Evolutionary conservation across 257 asterid genomes (phyloP).

Genomic region (Solanum pimpinellifolium): DNA sequence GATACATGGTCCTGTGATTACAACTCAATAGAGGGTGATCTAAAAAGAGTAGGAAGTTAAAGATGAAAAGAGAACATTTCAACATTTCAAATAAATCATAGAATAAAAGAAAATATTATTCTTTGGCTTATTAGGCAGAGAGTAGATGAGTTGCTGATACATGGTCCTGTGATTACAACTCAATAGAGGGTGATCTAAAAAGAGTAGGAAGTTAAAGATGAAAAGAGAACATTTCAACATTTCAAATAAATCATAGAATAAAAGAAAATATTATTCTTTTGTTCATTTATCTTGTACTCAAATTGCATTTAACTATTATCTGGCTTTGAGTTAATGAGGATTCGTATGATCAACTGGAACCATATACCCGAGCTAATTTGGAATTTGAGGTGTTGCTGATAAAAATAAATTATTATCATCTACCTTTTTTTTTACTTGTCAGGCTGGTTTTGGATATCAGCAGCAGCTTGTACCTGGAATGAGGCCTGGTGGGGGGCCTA

Average conservation of each 20-base stretch:
- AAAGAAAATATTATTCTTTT: background rate
- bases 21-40: background rate
- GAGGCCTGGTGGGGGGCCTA: slow-evolving; percentile 84
- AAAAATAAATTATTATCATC: background rate
- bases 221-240: background rate
- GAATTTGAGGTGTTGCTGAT: background rate
- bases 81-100: background rate
- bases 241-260: background rate
- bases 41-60: background rate
- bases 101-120: background rate
- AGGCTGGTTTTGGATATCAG: slow-evolving; percentile 98
- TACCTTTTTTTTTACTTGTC: slow-evolving; percentile 1
- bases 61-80: background rate
- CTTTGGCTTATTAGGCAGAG: background rate
- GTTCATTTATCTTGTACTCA: background rate
- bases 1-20: background rate
- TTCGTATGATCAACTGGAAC: background rate
- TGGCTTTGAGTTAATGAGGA: background rate
- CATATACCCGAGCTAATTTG: background rate
- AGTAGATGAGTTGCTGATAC: background rate
- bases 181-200: background rate
- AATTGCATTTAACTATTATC: background rate
- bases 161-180: background rate
- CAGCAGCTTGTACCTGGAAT: slow-evolving; percentile 97
- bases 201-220: background rate